A percentile compares a stretch with the other conserved stretches of the same genome.
phyloP scores from a whole-genome alignment of 2,329 filamentous ascomycete genomes.

The Gaeumannomyces sp. region DNA sequence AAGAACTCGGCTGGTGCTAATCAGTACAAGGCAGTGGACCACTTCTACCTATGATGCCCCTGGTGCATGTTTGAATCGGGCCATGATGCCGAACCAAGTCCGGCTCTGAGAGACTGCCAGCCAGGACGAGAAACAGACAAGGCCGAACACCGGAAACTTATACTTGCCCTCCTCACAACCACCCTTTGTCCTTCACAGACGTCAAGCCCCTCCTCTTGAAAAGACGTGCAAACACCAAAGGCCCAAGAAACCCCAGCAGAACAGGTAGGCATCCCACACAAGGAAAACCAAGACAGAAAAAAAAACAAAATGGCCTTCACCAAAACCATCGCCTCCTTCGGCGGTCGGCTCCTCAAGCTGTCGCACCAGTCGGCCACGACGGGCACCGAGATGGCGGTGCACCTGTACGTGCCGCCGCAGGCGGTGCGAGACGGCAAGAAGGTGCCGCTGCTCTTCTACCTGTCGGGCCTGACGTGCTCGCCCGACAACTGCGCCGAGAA shows the following conservation, averaged over 20 bases:
- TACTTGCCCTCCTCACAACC: too few relatives aligned
- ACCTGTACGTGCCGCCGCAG: conserved; percentile 80
- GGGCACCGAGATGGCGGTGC: conserved; percentile 84
- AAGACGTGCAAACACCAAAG: neutral
- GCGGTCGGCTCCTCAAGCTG: conserved; percentile 91
- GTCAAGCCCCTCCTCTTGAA: neutral
- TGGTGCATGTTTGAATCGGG: too few relatives aligned
- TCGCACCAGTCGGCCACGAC: conserved; percentile 74
- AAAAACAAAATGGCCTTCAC: conserved; percentile 69
- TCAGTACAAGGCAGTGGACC: neutral
- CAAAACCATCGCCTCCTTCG: conserved; percentile 85
- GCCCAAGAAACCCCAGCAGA: neutral
- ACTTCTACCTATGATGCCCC: neutral
- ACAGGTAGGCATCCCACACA: too few relatives aligned
- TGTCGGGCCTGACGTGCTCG: conserved; percentile 91
- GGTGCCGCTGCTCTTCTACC: conserved; percentile 83
- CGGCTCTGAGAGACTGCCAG: too few relatives aligned
- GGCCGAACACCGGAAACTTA: too few relatives aligned
- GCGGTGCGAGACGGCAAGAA: conserved; percentile 46
- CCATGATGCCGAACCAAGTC: neutral
- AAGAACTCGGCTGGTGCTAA: neutral
- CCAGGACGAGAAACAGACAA: too few relatives aligned
- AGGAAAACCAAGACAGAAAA: neutral
- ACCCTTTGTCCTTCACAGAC: too few relatives aligned
- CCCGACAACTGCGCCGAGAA: conserved; percentile 78